phyloP scores from a whole-genome alignment of 106 monocot genomes.

The Agapanthus africanus region DNA sequence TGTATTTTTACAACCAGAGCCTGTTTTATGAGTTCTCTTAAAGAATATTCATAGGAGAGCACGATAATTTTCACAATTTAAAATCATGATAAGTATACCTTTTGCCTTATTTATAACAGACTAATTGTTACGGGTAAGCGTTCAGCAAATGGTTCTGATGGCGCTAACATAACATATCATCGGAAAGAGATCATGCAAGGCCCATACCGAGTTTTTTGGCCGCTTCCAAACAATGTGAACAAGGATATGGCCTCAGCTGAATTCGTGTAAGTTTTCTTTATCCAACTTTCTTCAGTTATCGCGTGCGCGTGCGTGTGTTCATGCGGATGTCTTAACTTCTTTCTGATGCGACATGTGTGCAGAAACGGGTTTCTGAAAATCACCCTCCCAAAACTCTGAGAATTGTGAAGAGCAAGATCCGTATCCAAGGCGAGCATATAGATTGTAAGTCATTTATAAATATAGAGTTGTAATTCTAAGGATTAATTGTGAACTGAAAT shows the following conservation, averaged over 20 bases:
- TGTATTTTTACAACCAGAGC: neutral
- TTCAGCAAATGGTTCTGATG: constrained; percentile 5
- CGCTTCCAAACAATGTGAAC: constrained; percentile 48
- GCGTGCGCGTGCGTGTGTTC: too few species aligned
- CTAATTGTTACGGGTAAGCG: constrained; percentile 42
- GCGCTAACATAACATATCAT: constrained; percentile 15
- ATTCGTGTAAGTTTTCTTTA: constrained; percentile 38
- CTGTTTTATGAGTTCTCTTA: neutral
- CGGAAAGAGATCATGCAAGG: constrained; percentile 50
- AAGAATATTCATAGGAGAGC: neutral
- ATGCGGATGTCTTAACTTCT: too few species aligned
- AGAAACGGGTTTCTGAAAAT: constrained; percentile 50
- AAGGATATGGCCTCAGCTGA: constrained; percentile 42
- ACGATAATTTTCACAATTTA: neutral
- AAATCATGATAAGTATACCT: neutral
- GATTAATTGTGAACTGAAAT: too few species aligned
- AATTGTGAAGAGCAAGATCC: too few species aligned
- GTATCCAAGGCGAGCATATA: too few species aligned
- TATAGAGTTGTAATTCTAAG: neutral
- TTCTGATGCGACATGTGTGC: too few species aligned
- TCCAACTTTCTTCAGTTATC: neutral
- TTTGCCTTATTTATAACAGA: constrained; percentile 18
- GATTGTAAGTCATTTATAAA: neutral
- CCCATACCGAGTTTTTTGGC: constrained; percentile 43
- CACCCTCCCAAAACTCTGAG: constrained; percentile 35